Evolutionary conservation across 768 basidiomycete species (phyloP).

Genomic region (Butyriboletus loyo): DNA sequence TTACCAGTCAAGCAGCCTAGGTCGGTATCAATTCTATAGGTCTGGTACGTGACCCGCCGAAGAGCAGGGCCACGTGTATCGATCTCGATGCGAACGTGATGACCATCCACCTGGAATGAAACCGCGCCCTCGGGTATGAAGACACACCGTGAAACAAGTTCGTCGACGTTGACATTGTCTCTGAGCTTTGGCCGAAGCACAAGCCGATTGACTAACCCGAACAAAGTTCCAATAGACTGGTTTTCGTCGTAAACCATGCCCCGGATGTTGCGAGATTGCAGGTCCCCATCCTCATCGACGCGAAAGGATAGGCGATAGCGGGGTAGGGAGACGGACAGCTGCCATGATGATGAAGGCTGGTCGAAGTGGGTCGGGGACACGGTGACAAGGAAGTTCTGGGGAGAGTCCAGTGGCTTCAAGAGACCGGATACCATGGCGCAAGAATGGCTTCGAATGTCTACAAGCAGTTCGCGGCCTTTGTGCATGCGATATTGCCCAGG

Average conservation of each 20-base stretch:
- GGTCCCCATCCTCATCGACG: conserved; percentile 25
- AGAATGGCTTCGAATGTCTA: conserved; percentile 26
- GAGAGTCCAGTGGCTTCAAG: conserved; percentile 12
- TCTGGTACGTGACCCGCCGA: conserved; percentile 19
- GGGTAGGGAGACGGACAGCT: conserved; percentile 34
- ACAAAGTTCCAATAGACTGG: conserved; percentile 43
- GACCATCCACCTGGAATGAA: conserved; percentile 4
- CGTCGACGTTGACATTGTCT: neutral
- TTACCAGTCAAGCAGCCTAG: conserved; percentile 30
- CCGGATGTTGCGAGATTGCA: conserved; percentile 41
- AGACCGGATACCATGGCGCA: conserved; percentile 19
- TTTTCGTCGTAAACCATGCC: conserved; percentile 39
- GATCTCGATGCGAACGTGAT: conserved; percentile 19
- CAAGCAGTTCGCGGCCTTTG: conserved; percentile 4
- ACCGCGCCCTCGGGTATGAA: conserved; percentile 40
- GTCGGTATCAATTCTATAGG: conserved; percentile 29
- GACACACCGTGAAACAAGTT: conserved; percentile 22
- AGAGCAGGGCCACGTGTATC: neutral
- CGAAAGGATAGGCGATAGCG: conserved; percentile 40
- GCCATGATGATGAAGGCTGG: neutral
- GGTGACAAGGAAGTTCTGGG: conserved; percentile 17
- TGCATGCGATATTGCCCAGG: neutral
- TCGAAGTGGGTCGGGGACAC: neutral
- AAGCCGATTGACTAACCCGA: conserved; percentile 41
- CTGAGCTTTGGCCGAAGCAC: conserved; percentile 33